Base-by-base conservation (phyloP, 805 yeast species). In the Saturnispora diversa region DNA sequence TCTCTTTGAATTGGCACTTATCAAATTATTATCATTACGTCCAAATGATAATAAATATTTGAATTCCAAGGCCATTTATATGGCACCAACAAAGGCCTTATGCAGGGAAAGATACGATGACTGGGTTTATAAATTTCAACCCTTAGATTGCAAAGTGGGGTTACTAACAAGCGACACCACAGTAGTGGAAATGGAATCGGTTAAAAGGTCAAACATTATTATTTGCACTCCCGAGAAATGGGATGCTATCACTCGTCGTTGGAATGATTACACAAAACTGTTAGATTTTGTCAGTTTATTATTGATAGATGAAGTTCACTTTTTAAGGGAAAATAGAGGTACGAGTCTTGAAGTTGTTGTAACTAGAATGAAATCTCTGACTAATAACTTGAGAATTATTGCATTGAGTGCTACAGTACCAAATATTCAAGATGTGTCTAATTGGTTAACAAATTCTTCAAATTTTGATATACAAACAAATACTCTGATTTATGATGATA, bases 71-170 rank as follows among this genome's bases (percentile, higher is more conserved):
- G 77, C 90, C 35, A 77, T 90, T 3, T 92, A 87, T 53, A 92
- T 87, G 19, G 96, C 96, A 0, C 96, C 96, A 0, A 64, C 87
- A 46, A 88, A 87, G 56, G 96, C 96, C 1, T 64, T 88, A 39
- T 96, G 97, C 1, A 94, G 95, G 1, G 98, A 92, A 65, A 84
- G 88, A 51, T 96, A 87, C 1, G 94, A 84, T 43, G 92, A 92
- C 55, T 83, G 84, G 62, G 70, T 81, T 27, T 70, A 75, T 31
- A 79, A 86, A 49, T 65, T 92, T 23, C 70, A 73, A 19, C 82
- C 95, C 84, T 64, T 90, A n/a, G 95, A 94, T 6, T 75, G 88
- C 20, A 70, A 70, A 45, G 97, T 90, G 0, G 64, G 92, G 29
- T 95, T 88, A 53, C 66, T 88, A 43, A 87, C 97, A 2, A 95